These are phyloP conservation scores for Thozetella sp. DNA, from an alignment of 495 filamentous ascomycete genomes.

Conservation along the genomic window DNA sequence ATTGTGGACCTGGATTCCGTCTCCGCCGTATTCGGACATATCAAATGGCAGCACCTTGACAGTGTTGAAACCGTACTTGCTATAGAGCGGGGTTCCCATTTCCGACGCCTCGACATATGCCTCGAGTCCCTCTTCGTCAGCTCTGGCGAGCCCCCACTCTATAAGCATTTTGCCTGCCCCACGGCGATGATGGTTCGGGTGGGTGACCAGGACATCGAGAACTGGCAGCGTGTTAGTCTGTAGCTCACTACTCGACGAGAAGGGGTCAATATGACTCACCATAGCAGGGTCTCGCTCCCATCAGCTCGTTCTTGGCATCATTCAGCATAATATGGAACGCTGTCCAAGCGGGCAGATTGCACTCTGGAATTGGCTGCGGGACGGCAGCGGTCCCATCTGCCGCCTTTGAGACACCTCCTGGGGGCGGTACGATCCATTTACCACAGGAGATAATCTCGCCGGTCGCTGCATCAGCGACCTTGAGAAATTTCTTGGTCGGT, in stretches of 20 bases:
- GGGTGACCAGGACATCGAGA: neutral
- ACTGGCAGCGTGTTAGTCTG: neutral
- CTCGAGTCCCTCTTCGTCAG: neutral
- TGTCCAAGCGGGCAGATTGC: neutral
- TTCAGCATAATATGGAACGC: neutral
- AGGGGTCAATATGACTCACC: neutral
- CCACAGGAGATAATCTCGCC: neutral
- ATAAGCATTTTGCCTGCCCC: neutral
- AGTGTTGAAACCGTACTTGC: neutral
- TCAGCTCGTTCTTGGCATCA: neutral
- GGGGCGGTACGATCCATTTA: neutral
- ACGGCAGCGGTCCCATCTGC: neutral
- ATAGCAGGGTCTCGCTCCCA: neutral
- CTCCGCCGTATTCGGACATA: neutral
- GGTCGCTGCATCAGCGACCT: neutral
- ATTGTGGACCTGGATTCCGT: neutral
- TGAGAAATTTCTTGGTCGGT: neutral
- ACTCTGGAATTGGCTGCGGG: neutral
- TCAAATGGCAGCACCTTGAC: neutral
- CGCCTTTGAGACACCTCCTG: neutral
- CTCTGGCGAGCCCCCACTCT: neutral
- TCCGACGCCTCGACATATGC: neutral
- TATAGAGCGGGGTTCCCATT: neutral
- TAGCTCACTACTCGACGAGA: neutral
- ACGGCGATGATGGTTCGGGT: neutral